Conservation (phyloP, 2,329 filamentous ascomycete species). For the Colletotrichum siamense region DNA sequence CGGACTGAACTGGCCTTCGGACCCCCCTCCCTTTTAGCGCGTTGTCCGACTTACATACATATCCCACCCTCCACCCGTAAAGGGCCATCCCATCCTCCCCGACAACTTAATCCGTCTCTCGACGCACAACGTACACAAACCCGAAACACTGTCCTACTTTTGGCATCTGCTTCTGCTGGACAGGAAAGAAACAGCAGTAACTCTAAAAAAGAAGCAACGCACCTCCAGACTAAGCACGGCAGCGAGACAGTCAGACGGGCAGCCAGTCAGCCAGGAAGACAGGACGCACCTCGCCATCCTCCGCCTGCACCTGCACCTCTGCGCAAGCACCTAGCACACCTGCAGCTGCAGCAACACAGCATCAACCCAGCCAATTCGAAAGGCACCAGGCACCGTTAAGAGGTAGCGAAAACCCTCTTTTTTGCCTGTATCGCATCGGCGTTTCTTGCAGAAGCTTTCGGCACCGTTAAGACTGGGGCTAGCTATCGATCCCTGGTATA, state of each 20-base stretch:
- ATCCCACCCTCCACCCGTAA: slow-evolving; percentile 5
- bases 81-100: slow-evolving; percentile 19
- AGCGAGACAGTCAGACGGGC: neutral
- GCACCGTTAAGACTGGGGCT: slow-evolving; percentile 9
- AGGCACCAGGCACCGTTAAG: neutral
- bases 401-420: slow-evolving; percentile 2
- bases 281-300: neutral
- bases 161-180: slow-evolving; percentile 21
- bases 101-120: slow-evolving; percentile 19
- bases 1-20: slow-evolving; percentile 13
- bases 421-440: slow-evolving; percentile 6
- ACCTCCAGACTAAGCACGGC: neutral
- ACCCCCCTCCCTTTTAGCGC: slow-evolving; percentile 1
- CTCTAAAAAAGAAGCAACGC: neutral
- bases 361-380: neutral
- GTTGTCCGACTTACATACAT: slow-evolving; percentile 21
- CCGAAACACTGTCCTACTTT: slow-evolving; percentile 21
- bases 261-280: neutral
- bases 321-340: neutral
- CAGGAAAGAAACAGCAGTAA: slow-evolving; percentile 19
- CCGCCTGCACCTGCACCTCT: neutral
- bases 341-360: neutral
- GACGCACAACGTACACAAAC: slow-evolving; percentile 20
- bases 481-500: slow-evolving; percentile 20
- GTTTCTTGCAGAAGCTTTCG: slow-evolving; percentile 21